phyloP scores from a whole-genome alignment of 352 stramenopile genomes.

The Globisporangium camurandrum region DNA sequence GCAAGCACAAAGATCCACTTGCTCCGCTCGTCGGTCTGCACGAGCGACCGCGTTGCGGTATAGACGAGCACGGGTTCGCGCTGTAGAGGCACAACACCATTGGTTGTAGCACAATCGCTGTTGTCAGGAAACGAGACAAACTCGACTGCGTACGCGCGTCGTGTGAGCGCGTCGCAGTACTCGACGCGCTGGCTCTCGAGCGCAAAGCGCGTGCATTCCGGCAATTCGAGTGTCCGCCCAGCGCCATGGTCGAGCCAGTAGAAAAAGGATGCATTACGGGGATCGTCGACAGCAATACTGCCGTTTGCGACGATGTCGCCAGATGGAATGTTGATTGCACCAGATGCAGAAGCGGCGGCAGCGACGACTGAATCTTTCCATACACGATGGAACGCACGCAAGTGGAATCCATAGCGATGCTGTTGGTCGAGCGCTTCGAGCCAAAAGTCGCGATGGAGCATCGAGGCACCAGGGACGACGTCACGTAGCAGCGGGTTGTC shows the following conservation, averaged over 20 bases:
- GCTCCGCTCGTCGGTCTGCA: conserved; percentile 50
- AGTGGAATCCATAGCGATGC: conserved; percentile 64
- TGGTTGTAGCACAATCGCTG: too few species aligned
- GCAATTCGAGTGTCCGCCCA: conserved; percentile 34
- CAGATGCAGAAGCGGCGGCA: too few species aligned
- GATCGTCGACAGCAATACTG: background rate
- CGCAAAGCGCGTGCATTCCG: conserved; percentile 39
- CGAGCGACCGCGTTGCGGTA: conserved; percentile 18
- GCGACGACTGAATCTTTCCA: conserved; percentile 58
- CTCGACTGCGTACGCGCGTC: conserved; percentile 34
- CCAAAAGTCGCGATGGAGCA: conserved; percentile 71
- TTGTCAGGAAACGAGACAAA: conserved; percentile 12
- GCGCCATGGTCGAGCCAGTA: conserved; percentile 60
- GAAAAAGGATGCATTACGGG: conserved; percentile 44
- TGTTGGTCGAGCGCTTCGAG: conserved; percentile 63
- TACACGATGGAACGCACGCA: conserved; percentile 54
- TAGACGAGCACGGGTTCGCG: conserved; percentile 12
- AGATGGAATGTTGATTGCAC: background rate
- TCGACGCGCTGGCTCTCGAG: conserved; percentile 37
- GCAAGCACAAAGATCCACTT: conserved; percentile 80
- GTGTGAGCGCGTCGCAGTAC: conserved; percentile 39
- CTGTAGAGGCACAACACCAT: too few species aligned
- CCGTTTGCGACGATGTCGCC: background rate
- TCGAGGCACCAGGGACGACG: conserved; percentile 5
- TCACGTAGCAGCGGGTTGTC: background rate